A percentile compares a stretch with the other conserved stretches of the same genome.
Evolutionary conservation across 176 grass and related monocot species (phyloP).

Genomic region (Elymus sibiricus): DNA sequence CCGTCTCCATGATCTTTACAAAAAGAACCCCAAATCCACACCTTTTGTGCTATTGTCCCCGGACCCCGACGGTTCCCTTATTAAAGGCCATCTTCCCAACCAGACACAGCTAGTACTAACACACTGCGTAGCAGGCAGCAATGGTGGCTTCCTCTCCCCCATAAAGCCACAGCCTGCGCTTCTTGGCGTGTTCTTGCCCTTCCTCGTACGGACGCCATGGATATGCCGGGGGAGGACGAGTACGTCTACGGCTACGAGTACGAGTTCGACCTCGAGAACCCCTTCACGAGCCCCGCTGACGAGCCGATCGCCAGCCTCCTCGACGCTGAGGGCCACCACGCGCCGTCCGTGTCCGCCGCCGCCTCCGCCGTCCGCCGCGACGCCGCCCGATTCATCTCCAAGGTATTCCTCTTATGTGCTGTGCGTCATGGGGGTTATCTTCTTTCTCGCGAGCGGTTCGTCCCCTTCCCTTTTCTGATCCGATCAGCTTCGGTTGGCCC

Average conservation of each 20-base stretch:
- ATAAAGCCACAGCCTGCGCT: slow-evolving; percentile 30
- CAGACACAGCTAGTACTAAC: slow-evolving; percentile 35
- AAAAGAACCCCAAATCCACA: slow-evolving; percentile 57
- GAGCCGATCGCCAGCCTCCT: slow-evolving; percentile 50
- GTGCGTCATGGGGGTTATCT: background rate
- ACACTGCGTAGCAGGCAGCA: slow-evolving; percentile 57
- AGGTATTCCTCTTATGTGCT: slow-evolving; percentile 34
- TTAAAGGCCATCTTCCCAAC: slow-evolving; percentile 53
- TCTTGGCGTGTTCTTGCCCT: slow-evolving; percentile 19
- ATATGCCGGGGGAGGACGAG: slow-evolving; percentile 14
- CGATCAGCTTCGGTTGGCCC: background rate
- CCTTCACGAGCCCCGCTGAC: slow-evolving; percentile 79
- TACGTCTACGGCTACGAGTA: slow-evolving; percentile 43
- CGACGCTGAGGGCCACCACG: slow-evolving; percentile 51
- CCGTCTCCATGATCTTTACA: slow-evolving; percentile 38
- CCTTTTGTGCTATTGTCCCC: slow-evolving; percentile 50
- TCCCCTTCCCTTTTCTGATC: slow-evolving; percentile 20
- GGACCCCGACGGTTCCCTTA: slow-evolving; percentile 23
- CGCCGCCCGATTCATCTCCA: slow-evolving; percentile 64
- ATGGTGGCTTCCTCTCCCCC: slow-evolving; percentile 57
- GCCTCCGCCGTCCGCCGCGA: slow-evolving; percentile 37
- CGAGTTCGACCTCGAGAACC: slow-evolving; percentile 98
- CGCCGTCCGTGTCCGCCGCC: slow-evolving; percentile 45
- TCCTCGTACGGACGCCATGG: slow-evolving; percentile 28
- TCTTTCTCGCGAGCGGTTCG: background rate